A percentile compares a stretch with the other conserved stretches of the same genome.
Evolutionary conservation across 2,329 filamentous ascomycete species (phyloP).

Genomic region (Furcasterigmium furcatum): DNA sequence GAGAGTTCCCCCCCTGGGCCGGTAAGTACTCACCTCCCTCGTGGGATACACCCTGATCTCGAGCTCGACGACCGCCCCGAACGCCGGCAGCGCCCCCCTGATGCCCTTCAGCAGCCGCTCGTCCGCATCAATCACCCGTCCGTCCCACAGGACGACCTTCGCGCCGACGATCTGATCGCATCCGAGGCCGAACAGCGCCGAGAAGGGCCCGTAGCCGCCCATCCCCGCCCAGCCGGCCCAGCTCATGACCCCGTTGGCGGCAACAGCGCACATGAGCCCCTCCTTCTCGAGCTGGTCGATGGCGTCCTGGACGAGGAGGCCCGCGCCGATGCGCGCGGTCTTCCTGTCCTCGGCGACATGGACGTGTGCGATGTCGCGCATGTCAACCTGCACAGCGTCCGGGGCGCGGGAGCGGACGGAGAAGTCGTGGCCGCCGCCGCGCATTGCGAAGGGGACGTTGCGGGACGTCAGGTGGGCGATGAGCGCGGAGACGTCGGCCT

Average conservation of each 20-base stretch:
- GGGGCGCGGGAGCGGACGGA: conserved; percentile 3
- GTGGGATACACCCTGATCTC: conserved; percentile 33
- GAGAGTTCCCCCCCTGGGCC: no score
- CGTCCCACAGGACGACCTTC: conserved; percentile 31
- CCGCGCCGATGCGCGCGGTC: conserved; percentile 11
- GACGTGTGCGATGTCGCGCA: conserved; percentile 9
- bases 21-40: conserved; percentile 24
- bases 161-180: conserved; percentile 32
- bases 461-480: conserved; percentile 1
- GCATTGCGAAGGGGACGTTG: conserved; percentile 9
- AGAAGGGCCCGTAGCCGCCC: conserved; percentile 29
- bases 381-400: conserved; percentile 11
- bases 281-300: conserved; percentile 6
- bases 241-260: conserved; percentile 16
- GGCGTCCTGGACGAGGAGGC: conserved; percentile 8
- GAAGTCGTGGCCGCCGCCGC: conserved; percentile 11
- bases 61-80: conserved; percentile 36
- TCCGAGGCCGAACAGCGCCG: conserved; percentile 26
- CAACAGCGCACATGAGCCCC: conserved; percentile 6
- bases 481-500: background rate
- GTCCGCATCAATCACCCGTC: conserved; percentile 30
- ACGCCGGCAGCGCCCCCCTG: conserved; percentile 32
- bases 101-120: conserved; percentile 31
- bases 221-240: conserved; percentile 28
- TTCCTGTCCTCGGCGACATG: conserved; percentile 8